Conservation (phyloP, 1,284 basidiomycete genomes). For the Cryptococcus sp. region DNA sequence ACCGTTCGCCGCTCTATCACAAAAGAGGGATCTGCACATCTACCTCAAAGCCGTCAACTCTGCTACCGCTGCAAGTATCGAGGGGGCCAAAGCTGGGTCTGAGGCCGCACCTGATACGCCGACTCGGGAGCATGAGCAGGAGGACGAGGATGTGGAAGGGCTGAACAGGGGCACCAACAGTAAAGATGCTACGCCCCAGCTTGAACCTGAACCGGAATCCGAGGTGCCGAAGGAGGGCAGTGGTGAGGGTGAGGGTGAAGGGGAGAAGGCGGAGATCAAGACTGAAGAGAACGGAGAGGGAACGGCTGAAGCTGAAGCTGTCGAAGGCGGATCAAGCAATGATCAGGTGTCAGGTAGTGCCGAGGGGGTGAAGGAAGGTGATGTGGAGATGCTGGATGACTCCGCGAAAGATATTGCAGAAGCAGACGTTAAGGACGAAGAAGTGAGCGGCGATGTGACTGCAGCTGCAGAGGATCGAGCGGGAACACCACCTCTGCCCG, state of each 20-base stretch:
- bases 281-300: background rate
- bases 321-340: no score
- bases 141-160: constrained; percentile 14
- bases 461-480: no score
- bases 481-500: no score
- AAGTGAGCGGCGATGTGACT: no score
- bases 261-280: constrained; percentile 7
- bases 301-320: no score
- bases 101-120: constrained; percentile 7
- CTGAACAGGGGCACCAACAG: constrained; percentile 5
- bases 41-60: constrained; percentile 28
- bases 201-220: background rate
- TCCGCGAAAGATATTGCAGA: no score
- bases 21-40: constrained; percentile 31
- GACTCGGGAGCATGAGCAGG: constrained; percentile 5
- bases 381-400: no score
- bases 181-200: background rate
- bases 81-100: constrained; percentile 4
- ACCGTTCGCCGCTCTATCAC: constrained; percentile 25
- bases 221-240: constrained; percentile 2
- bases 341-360: no score
- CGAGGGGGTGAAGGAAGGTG: no score
- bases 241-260: constrained; percentile 1
- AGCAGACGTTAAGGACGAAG: no score
- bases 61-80: constrained; percentile 7